phyloP scores from a whole-genome alignment of 1,284 basidiomycete genomes.

The Trichosporon inkin region DNA sequence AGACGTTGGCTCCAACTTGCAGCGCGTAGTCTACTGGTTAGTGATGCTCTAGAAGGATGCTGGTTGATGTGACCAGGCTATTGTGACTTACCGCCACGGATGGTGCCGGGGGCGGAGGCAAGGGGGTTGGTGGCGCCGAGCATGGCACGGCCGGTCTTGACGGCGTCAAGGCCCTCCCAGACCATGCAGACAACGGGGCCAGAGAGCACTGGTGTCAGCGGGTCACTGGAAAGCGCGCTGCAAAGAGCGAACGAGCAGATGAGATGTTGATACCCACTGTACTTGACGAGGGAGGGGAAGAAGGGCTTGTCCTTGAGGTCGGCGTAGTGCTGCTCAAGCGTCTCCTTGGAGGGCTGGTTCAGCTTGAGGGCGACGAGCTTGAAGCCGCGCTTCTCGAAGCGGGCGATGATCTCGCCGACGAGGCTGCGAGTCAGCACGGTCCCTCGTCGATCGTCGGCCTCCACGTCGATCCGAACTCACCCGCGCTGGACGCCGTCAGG shows the following conservation, averaged over 20 bases:
- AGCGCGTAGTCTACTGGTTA: conserved; percentile 83
- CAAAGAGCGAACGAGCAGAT: background rate
- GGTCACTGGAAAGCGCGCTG: conserved; percentile 46
- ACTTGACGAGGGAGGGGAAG: conserved; percentile 88
- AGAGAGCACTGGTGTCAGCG: conserved; percentile 59
- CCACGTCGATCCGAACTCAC: background rate
- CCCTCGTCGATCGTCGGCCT: background rate
- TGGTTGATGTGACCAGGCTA: too few relatives aligned
- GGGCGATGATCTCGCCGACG: conserved; percentile 85
- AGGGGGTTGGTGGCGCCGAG: conserved; percentile 98
- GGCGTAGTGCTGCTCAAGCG: conserved; percentile 89
- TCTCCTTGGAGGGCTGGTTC: conserved; percentile 65
- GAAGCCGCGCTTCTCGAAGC: conserved; percentile 94
- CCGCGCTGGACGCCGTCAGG: conserved; percentile 95
- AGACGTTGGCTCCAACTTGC: conserved; percentile 22
- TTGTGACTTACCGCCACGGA: conserved; percentile 17
- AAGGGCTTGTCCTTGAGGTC: conserved; percentile 87
- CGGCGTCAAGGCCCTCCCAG: conserved; percentile 93
- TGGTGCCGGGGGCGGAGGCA: conserved; percentile 70
- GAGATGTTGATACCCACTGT: conserved; percentile 52
- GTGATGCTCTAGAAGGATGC: conserved; percentile 50
- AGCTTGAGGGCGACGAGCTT: conserved; percentile 81
- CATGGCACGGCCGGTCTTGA: conserved; percentile 92
- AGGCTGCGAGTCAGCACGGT: conserved; percentile 51
- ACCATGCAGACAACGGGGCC: conserved; percentile 97